phyloP scores from a whole-genome alignment of 1,284 basidiomycete species.

The Rhodotorula sp. region DNA sequence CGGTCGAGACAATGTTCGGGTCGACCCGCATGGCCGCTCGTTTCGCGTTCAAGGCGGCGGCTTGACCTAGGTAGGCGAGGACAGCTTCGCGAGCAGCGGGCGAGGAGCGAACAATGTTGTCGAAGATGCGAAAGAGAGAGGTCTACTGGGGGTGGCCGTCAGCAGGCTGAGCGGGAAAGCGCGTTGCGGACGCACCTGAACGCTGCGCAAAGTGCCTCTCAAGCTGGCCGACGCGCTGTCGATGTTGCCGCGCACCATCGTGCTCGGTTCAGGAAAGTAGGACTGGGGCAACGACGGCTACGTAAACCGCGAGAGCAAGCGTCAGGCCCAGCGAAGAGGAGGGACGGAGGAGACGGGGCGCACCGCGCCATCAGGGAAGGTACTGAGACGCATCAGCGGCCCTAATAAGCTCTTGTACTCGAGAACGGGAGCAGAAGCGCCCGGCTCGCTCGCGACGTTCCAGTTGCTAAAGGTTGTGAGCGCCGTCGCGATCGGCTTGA shows the following conservation, averaged over 20 bases:
- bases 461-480: conserved; percentile 43
- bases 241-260: conserved; percentile 69
- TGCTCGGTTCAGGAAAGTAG: conserved; percentile 82
- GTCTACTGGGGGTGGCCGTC: conserved; percentile 53
- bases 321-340: background rate
- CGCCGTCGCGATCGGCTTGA: conserved; percentile 72
- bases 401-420: conserved; percentile 71
- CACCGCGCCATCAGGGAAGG: conserved; percentile 85
- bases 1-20: conserved; percentile 77
- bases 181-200: conserved; percentile 61
- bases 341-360: conserved; percentile 46
- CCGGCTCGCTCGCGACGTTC: conserved; percentile 48
- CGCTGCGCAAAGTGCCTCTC: conserved; percentile 70
- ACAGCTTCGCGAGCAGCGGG: conserved; percentile 77
- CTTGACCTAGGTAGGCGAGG: conserved; percentile 75
- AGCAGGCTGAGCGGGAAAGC: too few relatives aligned
- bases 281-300: conserved; percentile 73
- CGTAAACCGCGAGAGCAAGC: background rate
- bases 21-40: conserved; percentile 92
- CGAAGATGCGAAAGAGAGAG: conserved; percentile 84
- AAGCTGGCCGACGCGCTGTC: conserved; percentile 80
- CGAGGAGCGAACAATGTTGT: conserved; percentile 79
- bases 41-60: conserved; percentile 74
- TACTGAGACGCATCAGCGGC: conserved; percentile 73
- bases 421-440: conserved; percentile 48